Base-by-base conservation (phyloP, 345 rosid species). In the Rhodomyrtus tomentosa region DNA sequence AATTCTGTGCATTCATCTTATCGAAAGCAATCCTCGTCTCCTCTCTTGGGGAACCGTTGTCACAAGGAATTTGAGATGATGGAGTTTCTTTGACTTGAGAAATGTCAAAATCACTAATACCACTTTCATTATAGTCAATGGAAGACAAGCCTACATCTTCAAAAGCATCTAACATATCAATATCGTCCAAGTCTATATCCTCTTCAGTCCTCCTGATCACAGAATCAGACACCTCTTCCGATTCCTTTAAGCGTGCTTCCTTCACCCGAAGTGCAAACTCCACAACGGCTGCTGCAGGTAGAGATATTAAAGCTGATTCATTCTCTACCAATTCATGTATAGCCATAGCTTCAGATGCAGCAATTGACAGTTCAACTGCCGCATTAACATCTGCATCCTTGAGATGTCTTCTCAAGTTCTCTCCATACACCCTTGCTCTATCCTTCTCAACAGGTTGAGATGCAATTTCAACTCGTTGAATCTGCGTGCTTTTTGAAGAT, bases 291-390 rank as follows among this genome's bases (percentile, higher is more conserved):
- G 74, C 84, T 45, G 83, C 83, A 10, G 90, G 82, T 24, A 93
- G 85, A 80, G 76, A 80, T 86, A 86, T 86, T 48, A 89, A 84
- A 85, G 76, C 72, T 82, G 90, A 82, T 40, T 83, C 93, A 84
- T 82, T 80, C 79, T 84, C 88, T 85, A 89, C 88, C 58, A 92
- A 59, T 84, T 92, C 93, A 87, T 93, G 87, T 73, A 94, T 94
- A 82, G 86, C 91, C 79, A 94, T 74, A 50, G 94, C 93, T 90
- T 94, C 96, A 24, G 94, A 94, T 74, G 96, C 96, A 51, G 95
- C 93, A 85, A 94, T 87, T 27, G 93, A 93, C 55, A 92, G 89
- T 84, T 93, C 95, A 72, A 94, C 87, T 14, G 91, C 92, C 58
- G 87, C 89, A 88, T 82, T 62, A 38, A 88, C 54, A 84, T 92